Evolutionary conservation across 345 rosid genomes (phyloP), one percentile per base, ranked within the genome.

Genomic region (Iberis pinnata): DNA sequence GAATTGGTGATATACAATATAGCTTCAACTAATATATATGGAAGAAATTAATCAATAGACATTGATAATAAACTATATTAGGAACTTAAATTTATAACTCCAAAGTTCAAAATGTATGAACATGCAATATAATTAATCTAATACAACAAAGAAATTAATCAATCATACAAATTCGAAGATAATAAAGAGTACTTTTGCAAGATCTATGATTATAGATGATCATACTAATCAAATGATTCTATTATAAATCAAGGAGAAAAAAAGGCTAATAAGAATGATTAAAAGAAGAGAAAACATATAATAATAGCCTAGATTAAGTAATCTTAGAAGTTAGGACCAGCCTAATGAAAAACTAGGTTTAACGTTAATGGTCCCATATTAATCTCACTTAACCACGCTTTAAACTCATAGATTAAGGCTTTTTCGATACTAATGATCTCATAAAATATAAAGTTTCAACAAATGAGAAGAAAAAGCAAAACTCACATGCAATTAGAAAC

Each of bases 291-390:
- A 29, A 53, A 20, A 4, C 37, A 59, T 53, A 59, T 31, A 45
- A 40, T 45, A 67, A n/a, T 53, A 59, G 41, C 27, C 18, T 29
- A 51, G 18, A 35, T 37, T 38, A 52, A 44, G 27, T 60, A 67
- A 37, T 52, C 43, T 45, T 58, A 64, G 68, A 48, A 58, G 58
- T 49, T 22, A 65, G 80, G 81, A 75, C 76, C 78, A 80, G 61
- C 62, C 80, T 76, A 69, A 14, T 43, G 10, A 25, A 31, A 25
- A 59, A 64, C 51, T 60, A 56, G 51, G 60, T 61, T 29, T 60
- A 73, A 71, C 73, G 72, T 61, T 68, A 76, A 74, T 76, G 82
- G 80, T 74, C 75, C 75, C 81, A 68, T 77, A 56, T 61, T 58
- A 69, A 52, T 58, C 73, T 39, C 65, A 59, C 48, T 68, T 79